Evolutionary conservation across 2,329 filamentous ascomycete genomes (phyloP).

Genomic region (Penicillium sp.): DNA sequence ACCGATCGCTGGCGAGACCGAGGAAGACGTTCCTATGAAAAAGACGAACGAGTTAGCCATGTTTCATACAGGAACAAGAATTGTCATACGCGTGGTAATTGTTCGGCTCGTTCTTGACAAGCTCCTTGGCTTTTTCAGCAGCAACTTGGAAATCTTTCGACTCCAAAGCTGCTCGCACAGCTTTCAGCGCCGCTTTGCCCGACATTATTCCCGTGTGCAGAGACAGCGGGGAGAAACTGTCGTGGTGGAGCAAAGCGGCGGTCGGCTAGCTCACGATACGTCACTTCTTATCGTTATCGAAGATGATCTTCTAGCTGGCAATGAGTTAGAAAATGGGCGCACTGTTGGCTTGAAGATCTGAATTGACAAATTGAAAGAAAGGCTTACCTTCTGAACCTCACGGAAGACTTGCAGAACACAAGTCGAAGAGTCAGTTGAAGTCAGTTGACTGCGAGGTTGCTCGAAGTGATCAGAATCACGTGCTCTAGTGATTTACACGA

Average conservation of each 20-base stretch:
- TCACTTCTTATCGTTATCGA: slow-evolving; percentile 24
- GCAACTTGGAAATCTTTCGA: slow-evolving; percentile 76
- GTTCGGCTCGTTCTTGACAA: slow-evolving; percentile 69
- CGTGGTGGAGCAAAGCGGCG: slow-evolving; percentile 15
- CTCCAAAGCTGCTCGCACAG: slow-evolving; percentile 74
- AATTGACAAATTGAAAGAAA: neutral
- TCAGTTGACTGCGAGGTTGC: neutral
- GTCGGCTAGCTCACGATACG: slow-evolving; percentile 24
- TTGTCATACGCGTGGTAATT: slow-evolving; percentile 74
- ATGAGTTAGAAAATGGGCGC: neutral
- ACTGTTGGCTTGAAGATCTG: neutral
- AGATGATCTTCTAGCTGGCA: neutral
- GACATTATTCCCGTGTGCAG: slow-evolving; percentile 34
- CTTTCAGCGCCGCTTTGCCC: slow-evolving; percentile 73
- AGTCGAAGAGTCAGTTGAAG: neutral
- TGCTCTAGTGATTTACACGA: neutral
- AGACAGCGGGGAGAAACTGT: slow-evolving; percentile 21
- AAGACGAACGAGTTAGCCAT: slow-evolving; percentile 12
- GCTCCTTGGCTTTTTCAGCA: slow-evolving; percentile 63
- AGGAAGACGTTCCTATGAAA: slow-evolving; percentile 70
- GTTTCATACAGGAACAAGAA: neutral
- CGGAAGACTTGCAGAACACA: neutral
- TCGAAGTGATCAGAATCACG: neutral
- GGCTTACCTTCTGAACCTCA: neutral
- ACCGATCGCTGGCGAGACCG: slow-evolving; percentile 78